Base-by-base conservation (phyloP, 768 basidiomycete species). In the Nidularia sp. region DNA sequence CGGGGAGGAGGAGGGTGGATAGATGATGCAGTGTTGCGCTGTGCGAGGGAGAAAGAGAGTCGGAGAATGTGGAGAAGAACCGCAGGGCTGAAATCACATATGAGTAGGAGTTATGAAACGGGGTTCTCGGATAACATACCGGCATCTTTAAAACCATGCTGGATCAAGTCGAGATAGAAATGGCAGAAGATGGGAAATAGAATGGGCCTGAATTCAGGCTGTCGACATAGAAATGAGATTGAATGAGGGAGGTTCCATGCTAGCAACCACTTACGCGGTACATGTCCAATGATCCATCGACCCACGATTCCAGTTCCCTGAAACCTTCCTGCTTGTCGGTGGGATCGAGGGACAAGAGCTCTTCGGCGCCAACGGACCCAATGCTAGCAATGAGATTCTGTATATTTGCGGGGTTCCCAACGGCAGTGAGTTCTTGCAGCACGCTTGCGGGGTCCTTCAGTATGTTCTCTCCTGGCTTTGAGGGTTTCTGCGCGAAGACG, bases 151-250 rank as follows among this genome's bases (percentile, higher is more conserved):
- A 90, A 93, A 7, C 92, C 93, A 48, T 86, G 84, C 60, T 93
- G 87, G 45, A 98, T 85, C 47, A 99, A 79, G 66, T 98, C 96
- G 32, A 99, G 77, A 67, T 96, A 98, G 65, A 98, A 98, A 69
- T 99, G 93, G 47, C 90, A 93, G 65, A 98, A 98, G 55, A 99
- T 90, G 2, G 97, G 97, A 63, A 94, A 97, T 12, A 97, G 71
- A 34, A 99, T 88, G 44, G 92, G 94, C 44, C 90, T 80, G 60
- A 99, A 89, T 68, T 99, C 95, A 50, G 93, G 92, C 90, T 98
- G 49, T 42, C 45, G 45, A 33, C 29, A n/a, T n/a, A n/a, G n/a
- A n/a, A n/a, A n/a, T n/a, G n/a, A n/a, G n/a, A n/a, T n/a, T n/a
- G n/a, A n/a, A n/a, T n/a, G n/a, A n/a, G n/a, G n/a, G n/a, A n/a